A percentile compares a stretch with the other conserved stretches of the same genome.
phyloP scores from a whole-genome alignment of 257 asterid genomes.

The Nicotiana paniculata region DNA sequence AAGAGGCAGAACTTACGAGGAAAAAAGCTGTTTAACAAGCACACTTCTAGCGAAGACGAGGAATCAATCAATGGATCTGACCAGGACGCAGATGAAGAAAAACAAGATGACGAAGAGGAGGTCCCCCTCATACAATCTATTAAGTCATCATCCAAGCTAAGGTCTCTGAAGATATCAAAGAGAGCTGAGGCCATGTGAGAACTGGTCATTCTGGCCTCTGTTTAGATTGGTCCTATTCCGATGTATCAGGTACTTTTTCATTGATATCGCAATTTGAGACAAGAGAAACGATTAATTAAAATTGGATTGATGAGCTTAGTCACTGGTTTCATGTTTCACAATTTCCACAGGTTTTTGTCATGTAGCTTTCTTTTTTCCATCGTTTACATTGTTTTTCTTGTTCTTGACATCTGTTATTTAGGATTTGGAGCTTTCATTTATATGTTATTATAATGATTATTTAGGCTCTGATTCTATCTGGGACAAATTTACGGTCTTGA shows the following conservation, averaged over 20 bases:
- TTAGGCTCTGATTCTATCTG: background rate
- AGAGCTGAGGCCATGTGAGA: slow-evolving; percentile 27
- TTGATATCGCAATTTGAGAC: background rate
- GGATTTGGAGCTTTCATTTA: background rate
- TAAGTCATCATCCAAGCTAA: slow-evolving; percentile 62
- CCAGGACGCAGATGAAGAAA: slow-evolving; percentile 46
- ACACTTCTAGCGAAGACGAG: slow-evolving; percentile 77
- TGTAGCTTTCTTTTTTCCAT: background rate
- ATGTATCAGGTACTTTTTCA: slow-evolving; percentile 49
- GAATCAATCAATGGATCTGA: slow-evolving; percentile 87
- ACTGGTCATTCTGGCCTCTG: slow-evolving; percentile 37
- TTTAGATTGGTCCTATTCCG: slow-evolving; percentile 49
- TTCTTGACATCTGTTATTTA: background rate
- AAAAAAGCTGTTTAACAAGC: slow-evolving; percentile 70
- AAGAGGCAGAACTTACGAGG: slow-evolving; percentile 69
- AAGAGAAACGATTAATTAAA: background rate
- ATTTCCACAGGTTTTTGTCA: background rate
- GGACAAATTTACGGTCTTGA: background rate
- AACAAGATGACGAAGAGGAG: slow-evolving; percentile 51
- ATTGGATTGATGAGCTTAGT: background rate
- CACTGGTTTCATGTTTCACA: background rate
- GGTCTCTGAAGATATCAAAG: slow-evolving; percentile 58
- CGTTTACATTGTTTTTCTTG: background rate
- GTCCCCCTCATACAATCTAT: slow-evolving; percentile 60
- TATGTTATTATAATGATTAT: background rate